A percentile compares a stretch with the other conserved stretches of the same genome.
Conservation (phyloP, 441 rosid species). For the Populus hybrid region DNA sequence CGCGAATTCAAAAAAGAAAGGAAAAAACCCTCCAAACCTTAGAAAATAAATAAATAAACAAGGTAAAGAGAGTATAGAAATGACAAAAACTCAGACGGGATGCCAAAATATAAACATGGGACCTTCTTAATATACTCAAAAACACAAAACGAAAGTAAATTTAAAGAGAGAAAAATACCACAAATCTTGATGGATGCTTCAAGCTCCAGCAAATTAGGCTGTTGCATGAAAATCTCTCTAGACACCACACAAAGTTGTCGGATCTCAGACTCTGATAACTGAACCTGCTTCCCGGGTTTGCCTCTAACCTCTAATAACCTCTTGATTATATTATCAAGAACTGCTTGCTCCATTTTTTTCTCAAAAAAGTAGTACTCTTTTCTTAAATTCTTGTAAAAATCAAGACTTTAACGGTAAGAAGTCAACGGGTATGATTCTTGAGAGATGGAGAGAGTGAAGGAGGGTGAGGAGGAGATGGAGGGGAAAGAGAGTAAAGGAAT, state of each 20-base stretch:
- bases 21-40: neutral
- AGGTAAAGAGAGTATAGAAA: neutral
- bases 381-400: neutral
- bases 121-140: neutral
- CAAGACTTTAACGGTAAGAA: neutral
- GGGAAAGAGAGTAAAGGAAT: neutral
- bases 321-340: constrained; percentile 58
- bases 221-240: constrained; percentile 54
- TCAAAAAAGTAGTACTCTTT: neutral
- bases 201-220: constrained; percentile 66
- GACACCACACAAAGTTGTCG: constrained; percentile 54
- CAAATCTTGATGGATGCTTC: constrained; percentile 85
- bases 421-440: neutral
- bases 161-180: constrained; percentile 29
- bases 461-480: neutral
- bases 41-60: neutral
- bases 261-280: constrained; percentile 74
- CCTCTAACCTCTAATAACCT: constrained; percentile 58
- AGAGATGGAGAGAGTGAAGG: neutral
- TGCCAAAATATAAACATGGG: neutral
- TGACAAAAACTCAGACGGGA: neutral
- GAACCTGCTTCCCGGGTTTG: constrained; percentile 67
- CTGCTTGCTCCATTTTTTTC: constrained; percentile 43
- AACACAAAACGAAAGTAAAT: neutral
- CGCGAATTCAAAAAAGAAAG: neutral